Conservation (phyloP, 2,329 filamentous ascomycete genomes). For the Pezicula neosporulosa region DNA sequence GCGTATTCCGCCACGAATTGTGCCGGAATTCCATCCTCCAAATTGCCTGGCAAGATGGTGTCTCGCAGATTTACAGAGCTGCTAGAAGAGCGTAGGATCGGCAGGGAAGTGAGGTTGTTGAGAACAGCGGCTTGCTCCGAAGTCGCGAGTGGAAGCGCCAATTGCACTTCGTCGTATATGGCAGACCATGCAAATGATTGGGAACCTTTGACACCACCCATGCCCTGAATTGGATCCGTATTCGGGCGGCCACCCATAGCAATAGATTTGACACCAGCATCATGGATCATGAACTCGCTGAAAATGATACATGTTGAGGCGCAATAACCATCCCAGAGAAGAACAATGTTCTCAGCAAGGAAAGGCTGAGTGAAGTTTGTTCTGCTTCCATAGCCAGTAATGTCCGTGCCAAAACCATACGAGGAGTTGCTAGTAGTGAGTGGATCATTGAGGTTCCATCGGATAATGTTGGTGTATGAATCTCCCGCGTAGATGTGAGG, state of each 20-base stretch:
- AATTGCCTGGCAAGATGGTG: conserved; percentile 24
- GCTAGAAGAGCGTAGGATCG: conserved; percentile 22
- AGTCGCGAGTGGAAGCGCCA: conserved; percentile 4
- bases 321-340: conserved; percentile 54
- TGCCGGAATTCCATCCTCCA: conserved; percentile 37
- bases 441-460: conserved; percentile 24
- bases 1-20: conserved; percentile 61
- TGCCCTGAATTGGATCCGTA: conserved; percentile 52
- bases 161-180: conserved; percentile 15
- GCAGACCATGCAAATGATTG: conserved; percentile 25
- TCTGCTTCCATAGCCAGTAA: conserved; percentile 29
- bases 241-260: conserved; percentile 57
- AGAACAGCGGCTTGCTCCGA: conserved; percentile 15
- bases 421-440: conserved; percentile 18
- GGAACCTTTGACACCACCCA: conserved; percentile 63
- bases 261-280: conserved; percentile 51
- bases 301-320: conserved; percentile 59
- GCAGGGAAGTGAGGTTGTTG: conserved; percentile 11
- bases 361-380: conserved; percentile 32
- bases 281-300: conserved; percentile 48
- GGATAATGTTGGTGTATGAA: conserved; percentile 17
- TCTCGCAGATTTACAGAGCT: conserved; percentile 40
- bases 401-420: conserved; percentile 23
- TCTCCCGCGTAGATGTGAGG: conserved; percentile 17
- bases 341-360: conserved; percentile 35